Base-by-base conservation (phyloP, 1,139 yeast genomes). In the Blastobotrys elegans region DNA sequence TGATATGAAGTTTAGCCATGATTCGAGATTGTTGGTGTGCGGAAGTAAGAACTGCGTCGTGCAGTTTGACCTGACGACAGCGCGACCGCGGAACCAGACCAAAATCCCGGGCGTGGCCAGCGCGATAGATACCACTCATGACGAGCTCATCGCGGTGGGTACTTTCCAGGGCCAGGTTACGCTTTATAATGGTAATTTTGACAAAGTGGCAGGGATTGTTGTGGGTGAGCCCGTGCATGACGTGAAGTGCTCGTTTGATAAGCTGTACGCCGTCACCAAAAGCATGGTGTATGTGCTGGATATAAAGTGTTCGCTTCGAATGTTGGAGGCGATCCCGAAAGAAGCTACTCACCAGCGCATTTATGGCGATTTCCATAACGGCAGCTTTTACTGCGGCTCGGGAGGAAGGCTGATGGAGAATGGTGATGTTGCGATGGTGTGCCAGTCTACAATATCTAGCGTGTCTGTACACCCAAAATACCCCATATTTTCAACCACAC, bases 51-150 rank as follows among this genome's bases (percentile, higher is more conserved):
- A 53, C 17, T 24, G 39, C 2, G 40, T 63, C 0, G 50, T 54
- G 0, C 1, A 63, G 6, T 66, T 58, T 50, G 67, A 67, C 36
- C 33, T 63, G 2, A 47, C 52, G 50, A 7, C 21, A 4, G 10
- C 8, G 8, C 8, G 27, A 10, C 27, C 10, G 10, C 5, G 27
- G 27, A 24, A 24, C 10, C 5, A 10, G 5, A 10, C 27, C 27
- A 24, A 24, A 24, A 6, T 24, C 8, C 17, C 20, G 2, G 36
- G 41, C 4, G 20, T 44, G 6, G 40, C 41, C 4, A 48, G 46
- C 29, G 32, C 40, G 18, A 11, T 36, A 13, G 14, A 21, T 8
- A 16, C 20, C 11, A 27, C 41, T 11, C 29, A 26, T 20, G 30
- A 34, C 4, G 33, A 40, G 11, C 22, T 43, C 24, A 48, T 49